A percentile compares a stretch with the other conserved stretches of the same genome.
Evolutionary conservation across 805 yeast species (phyloP).

Genomic region (Lipomyces sp.): DNA sequence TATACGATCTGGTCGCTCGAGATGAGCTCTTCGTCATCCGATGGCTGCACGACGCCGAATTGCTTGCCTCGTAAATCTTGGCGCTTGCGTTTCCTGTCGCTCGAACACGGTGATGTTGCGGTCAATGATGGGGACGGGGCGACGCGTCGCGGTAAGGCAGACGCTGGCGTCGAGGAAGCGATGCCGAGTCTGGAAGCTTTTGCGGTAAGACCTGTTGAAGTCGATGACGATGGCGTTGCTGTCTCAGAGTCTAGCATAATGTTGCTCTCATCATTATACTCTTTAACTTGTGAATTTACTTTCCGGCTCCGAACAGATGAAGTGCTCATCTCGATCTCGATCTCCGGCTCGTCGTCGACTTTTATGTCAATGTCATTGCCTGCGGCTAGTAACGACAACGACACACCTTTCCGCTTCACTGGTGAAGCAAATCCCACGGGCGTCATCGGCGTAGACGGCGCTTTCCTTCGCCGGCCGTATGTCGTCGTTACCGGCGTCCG

Average conservation of each 20-base stretch:
- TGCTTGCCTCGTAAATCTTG: too few species aligned
- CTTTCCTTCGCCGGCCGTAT: slow-evolving; percentile 15
- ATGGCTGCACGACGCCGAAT: neutral
- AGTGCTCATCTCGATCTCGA: too few species aligned
- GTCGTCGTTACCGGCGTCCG: slow-evolving; percentile 14
- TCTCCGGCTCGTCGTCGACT: neutral
- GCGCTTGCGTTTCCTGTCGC: too few species aligned
- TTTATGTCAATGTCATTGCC: neutral
- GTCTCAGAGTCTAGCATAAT: too few species aligned
- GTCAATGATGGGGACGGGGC: too few species aligned
- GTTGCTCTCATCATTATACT: neutral
- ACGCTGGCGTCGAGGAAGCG: too few species aligned
- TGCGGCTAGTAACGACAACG: neutral
- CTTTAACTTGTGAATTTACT: neutral
- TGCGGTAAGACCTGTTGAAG: too few species aligned
- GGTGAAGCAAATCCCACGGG: slow-evolving; percentile 13
- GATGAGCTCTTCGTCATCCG: neutral
- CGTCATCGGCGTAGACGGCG: slow-evolving; percentile 13
- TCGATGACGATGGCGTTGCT: too few species aligned
- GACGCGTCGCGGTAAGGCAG: too few species aligned
- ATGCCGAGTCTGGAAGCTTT: too few species aligned
- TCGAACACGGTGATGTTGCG: too few species aligned
- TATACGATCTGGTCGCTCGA: neutral
- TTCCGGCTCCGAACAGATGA: neutral
- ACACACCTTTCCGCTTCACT: slow-evolving; percentile 9